Conservation (phyloP, 495 filamentous ascomycete species). For the Hyaloscypha hepaticicola region DNA sequence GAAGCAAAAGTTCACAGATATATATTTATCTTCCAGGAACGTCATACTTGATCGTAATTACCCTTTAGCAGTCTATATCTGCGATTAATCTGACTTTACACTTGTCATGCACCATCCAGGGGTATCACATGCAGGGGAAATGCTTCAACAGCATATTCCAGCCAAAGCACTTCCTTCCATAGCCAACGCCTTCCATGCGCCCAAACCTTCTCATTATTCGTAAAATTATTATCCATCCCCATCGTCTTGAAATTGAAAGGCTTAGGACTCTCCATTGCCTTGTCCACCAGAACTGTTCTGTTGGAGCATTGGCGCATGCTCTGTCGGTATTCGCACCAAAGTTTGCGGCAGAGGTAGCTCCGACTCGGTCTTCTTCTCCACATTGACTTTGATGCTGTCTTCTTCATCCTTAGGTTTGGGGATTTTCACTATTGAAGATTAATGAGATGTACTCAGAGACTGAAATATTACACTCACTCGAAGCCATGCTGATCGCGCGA, state of each 20-base stretch:
- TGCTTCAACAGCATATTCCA: conserved; percentile 3
- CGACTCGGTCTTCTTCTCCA: conserved; percentile 37
- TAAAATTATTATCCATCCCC: conserved; percentile 14
- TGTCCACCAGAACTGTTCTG: conserved; percentile 31
- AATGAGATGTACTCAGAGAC: background rate
- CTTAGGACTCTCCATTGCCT: conserved; percentile 13
- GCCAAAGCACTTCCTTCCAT: background rate
- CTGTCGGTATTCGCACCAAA: conserved; percentile 74
- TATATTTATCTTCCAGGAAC: background rate
- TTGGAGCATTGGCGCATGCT: conserved; percentile 59
- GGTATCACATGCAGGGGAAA: conserved; percentile 7
- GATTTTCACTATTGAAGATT: conserved; percentile 49
- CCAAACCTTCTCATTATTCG: conserved; percentile 18
- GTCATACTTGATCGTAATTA: background rate
- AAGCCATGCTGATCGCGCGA: conserved; percentile 91
- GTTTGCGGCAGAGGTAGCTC: conserved; percentile 69
- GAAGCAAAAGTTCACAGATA: background rate
- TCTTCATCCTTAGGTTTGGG: conserved; percentile 54
- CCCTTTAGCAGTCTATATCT: background rate
- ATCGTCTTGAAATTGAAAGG: background rate
- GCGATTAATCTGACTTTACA: background rate
- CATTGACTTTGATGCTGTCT: conserved; percentile 40
- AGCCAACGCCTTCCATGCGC: conserved; percentile 16
- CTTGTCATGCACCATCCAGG: background rate
- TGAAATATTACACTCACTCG: conserved; percentile 59